phyloP scores from a whole-genome alignment of 768 basidiomycete genomes.

The Nidula microcarpa region DNA sequence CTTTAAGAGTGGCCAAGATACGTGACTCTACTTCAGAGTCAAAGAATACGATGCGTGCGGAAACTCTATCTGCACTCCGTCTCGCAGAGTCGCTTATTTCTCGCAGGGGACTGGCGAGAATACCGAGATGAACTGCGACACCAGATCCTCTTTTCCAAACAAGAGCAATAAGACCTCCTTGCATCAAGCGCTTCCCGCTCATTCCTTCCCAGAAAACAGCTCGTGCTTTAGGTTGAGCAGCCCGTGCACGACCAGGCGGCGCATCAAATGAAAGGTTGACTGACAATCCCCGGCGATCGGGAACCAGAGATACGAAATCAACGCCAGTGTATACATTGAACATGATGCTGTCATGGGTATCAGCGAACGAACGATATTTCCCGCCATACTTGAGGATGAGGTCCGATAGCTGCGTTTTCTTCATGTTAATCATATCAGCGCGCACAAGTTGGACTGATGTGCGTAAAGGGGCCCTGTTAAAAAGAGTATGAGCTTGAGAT shows the following conservation, averaged over 20 bases:
- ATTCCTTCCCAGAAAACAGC: slow-evolving; percentile 59
- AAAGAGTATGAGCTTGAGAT: background rate
- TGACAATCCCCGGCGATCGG: slow-evolving; percentile 41
- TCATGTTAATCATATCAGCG: slow-evolving; percentile 33
- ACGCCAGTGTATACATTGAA: slow-evolving; percentile 41
- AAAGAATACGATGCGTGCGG: slow-evolving; percentile 58
- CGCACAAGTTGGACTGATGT: slow-evolving; percentile 45
- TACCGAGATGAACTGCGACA: slow-evolving; percentile 52
- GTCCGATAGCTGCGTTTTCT: slow-evolving; percentile 36
- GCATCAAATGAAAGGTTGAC: slow-evolving; percentile 43
- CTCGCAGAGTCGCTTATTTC: slow-evolving; percentile 47
- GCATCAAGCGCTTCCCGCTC: slow-evolving; percentile 53
- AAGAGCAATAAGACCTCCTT: slow-evolving; percentile 63
- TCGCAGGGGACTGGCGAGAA: slow-evolving; percentile 33
- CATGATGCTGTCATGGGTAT: slow-evolving; percentile 44
- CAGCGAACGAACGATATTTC: slow-evolving; percentile 44
- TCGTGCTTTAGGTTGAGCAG: slow-evolving; percentile 31
- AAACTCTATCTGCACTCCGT: slow-evolving; percentile 25
- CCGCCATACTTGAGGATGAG: slow-evolving; percentile 55
- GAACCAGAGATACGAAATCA: too few relatives aligned
- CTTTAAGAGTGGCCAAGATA: slow-evolving; percentile 24
- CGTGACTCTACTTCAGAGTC: slow-evolving; percentile 54
- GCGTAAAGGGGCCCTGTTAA: slow-evolving; percentile 47
- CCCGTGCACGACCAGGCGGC: slow-evolving; percentile 55
- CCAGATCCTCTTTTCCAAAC: slow-evolving; percentile 35